Evolutionary conservation across 2,329 filamentous ascomycete genomes (phyloP).

Genomic region (Daldinia eschscholtzii): DNA sequence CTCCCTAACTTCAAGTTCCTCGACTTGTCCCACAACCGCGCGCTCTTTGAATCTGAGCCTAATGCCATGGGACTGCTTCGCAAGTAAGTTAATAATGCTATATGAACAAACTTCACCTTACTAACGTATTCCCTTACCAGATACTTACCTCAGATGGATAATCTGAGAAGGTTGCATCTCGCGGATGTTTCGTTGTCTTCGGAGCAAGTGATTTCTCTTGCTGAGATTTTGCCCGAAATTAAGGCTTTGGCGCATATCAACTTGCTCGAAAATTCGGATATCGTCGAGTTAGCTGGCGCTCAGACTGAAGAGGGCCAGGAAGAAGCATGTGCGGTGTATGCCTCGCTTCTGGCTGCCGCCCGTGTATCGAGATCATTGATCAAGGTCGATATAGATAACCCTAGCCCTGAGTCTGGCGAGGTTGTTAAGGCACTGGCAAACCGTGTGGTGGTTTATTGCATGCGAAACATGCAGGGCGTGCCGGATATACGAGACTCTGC

Average conservation of each 20-base stretch:
- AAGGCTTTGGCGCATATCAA: constrained; percentile 86
- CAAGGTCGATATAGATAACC: constrained; percentile 92
- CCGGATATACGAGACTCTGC: constrained; percentile 61
- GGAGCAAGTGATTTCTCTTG: constrained; percentile 89
- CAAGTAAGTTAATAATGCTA: constrained; percentile 65
- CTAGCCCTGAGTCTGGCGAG: constrained; percentile 83
- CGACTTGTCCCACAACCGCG: constrained; percentile 90
- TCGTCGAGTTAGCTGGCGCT: constrained; percentile 78
- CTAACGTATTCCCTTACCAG: constrained; percentile 55
- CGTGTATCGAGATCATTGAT: constrained; percentile 86
- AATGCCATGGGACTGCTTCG: constrained; percentile 80
- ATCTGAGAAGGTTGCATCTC: constrained; percentile 87
- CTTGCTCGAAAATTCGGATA: constrained; percentile 82
- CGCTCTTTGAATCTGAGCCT: constrained; percentile 80
- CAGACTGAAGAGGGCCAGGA: constrained; percentile 85
- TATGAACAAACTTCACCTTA: constrained; percentile 2
- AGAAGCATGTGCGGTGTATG: constrained; percentile 93
- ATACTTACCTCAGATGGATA: constrained; percentile 82
- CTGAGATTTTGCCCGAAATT: constrained; percentile 90
- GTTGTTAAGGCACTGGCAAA: constrained; percentile 92
- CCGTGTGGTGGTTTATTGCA: constrained; percentile 93
- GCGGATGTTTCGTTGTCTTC: constrained; percentile 85
- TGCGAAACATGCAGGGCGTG: constrained; percentile 88
- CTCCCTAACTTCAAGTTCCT: constrained; percentile 85
- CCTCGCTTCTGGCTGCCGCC: constrained; percentile 88